Evolutionary conservation across 768 basidiomycete genomes (phyloP).

Genomic region (Boletus reticulatus): DNA sequence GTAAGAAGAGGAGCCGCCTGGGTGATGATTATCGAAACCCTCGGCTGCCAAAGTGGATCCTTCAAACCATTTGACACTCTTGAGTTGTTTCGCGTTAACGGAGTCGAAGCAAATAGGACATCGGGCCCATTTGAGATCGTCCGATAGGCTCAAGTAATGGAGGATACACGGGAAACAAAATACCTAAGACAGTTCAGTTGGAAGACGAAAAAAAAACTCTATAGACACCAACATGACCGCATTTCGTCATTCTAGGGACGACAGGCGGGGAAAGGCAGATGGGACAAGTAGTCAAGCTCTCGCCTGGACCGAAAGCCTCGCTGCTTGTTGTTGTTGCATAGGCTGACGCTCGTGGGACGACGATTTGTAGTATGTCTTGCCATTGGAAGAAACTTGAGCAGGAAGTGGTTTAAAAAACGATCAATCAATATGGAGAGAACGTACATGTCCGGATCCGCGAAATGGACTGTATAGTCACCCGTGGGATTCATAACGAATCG

Average conservation of each 20-base stretch:
- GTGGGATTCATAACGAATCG: slow-evolving; percentile 93
- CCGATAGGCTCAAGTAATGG: slow-evolving; percentile 82
- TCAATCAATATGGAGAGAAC: slow-evolving; percentile 29
- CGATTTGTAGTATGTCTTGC: slow-evolving; percentile 93
- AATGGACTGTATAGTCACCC: slow-evolving; percentile 91
- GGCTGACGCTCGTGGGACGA: slow-evolving; percentile 82
- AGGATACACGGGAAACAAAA: slow-evolving; percentile 95
- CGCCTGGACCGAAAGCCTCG: slow-evolving; percentile 43
- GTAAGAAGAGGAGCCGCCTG: slow-evolving; percentile 46
- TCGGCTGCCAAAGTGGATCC: slow-evolving; percentile 38
- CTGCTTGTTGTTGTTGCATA: slow-evolving; percentile 60
- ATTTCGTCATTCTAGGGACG: slow-evolving; percentile 93
- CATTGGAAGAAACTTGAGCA: slow-evolving; percentile 83
- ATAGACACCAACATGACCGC: slow-evolving; percentile 81
- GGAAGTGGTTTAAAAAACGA: neutral
- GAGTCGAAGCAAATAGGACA: slow-evolving; percentile 98
- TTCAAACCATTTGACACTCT: slow-evolving; percentile 89
- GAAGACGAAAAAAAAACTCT: neutral
- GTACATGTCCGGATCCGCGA: slow-evolving; percentile 96
- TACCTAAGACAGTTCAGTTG: slow-evolving; percentile 50
- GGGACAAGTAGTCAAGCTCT: slow-evolving; percentile 78
- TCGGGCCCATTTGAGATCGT: slow-evolving; percentile 81
- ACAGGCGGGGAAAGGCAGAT: slow-evolving; percentile 92
- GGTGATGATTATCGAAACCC: slow-evolving; percentile 18
- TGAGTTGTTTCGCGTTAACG: slow-evolving; percentile 85